Conservation (phyloP, 805 yeast species). For the Debaryomyces maramus region DNA sequence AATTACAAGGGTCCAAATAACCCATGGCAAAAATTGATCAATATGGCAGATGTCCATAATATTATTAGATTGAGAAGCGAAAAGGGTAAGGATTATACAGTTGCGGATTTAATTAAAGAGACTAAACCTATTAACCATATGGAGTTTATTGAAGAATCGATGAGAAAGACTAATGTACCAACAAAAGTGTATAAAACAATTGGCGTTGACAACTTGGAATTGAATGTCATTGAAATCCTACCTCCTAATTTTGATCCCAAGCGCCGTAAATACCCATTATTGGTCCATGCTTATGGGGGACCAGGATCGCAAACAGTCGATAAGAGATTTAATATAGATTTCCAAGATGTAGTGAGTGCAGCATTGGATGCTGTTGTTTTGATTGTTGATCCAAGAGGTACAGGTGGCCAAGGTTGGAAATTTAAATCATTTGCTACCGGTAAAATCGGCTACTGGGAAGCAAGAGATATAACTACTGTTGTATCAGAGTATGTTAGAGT, state of each 20-base stretch:
- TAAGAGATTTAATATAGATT: slow-evolving; percentile 48
- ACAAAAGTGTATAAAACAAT: slow-evolving; percentile 40
- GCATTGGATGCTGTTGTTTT: slow-evolving; percentile 60
- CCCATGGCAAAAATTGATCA: slow-evolving; percentile 74
- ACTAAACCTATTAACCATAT: slow-evolving; percentile 17
- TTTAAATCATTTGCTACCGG: slow-evolving; percentile 56
- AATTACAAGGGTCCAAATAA: slow-evolving; percentile 72
- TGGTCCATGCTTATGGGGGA: slow-evolving; percentile 75
- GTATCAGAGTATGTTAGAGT: slow-evolving; percentile 49
- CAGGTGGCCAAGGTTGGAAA: slow-evolving; percentile 77
- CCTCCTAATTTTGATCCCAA: slow-evolving; percentile 56
- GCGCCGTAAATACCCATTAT: slow-evolving; percentile 53
- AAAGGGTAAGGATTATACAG: slow-evolving; percentile 3
- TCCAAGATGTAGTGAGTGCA: slow-evolving; percentile 60
- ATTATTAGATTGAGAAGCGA: slow-evolving; percentile 10
- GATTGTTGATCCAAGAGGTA: slow-evolving; percentile 78
- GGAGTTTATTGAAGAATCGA: slow-evolving; percentile 12
- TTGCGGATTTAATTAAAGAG: slow-evolving; percentile 14
- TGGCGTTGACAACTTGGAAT: slow-evolving; percentile 27
- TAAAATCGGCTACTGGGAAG: slow-evolving; percentile 73
- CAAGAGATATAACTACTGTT: slow-evolving; percentile 60
- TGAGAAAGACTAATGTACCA: slow-evolving; percentile 50
- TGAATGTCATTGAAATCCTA: slow-evolving; percentile 59
- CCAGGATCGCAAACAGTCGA: slow-evolving; percentile 71
- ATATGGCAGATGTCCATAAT: slow-evolving; percentile 27